Evolutionary conservation across 305 asterid genomes (phyloP), one percentile per base, ranked within the genome.

Genomic region (Withania somnifera): DNA sequence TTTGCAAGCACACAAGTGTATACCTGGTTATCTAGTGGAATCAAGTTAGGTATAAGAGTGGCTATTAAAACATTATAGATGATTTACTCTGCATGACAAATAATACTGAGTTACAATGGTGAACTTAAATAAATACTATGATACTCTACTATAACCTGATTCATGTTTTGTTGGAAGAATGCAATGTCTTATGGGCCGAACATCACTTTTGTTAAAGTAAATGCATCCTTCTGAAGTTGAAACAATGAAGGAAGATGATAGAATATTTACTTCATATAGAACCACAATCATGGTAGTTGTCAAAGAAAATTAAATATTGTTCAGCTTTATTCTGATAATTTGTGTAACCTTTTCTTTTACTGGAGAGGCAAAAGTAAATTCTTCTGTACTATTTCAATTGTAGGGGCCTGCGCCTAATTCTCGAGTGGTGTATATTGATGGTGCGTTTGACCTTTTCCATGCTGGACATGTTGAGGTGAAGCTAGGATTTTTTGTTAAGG

Each of bases 401-500:
- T 90, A 95, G 99, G 98, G 89, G 63, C 98, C 98, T 77, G 98
- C 93, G 79, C 98, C 97, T 24, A 94, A 93, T 86, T 90, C 97
- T 47, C 93, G 93, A 68, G 97, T 95, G 58, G 98, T 95, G 38
- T 95, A 95, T 88, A 95, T 95, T 82, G 99, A 95, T 85, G 98
- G 99, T 51, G 99, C 94, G 20, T 95, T 95, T 89, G 99, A 95
- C 89, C 95, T 94, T 84, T 95, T 94, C 78, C 99, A 95, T 85
- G 99, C 99, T 68, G 98, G 99, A 64, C 99, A 95, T 14, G 97
- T 95, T 69, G 97, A 93, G 98, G 99, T 95, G 88, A 28, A 5
- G 5, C 40, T 36, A 36, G 34, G 19, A 9, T 50, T 11, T 51
- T 66, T 73, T 24, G 28, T 15, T 19, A 9, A 79, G 28, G 61